Evolutionary conservation across 345 rosid genomes (phyloP).

Genomic region (Brassica rapa): DNA sequence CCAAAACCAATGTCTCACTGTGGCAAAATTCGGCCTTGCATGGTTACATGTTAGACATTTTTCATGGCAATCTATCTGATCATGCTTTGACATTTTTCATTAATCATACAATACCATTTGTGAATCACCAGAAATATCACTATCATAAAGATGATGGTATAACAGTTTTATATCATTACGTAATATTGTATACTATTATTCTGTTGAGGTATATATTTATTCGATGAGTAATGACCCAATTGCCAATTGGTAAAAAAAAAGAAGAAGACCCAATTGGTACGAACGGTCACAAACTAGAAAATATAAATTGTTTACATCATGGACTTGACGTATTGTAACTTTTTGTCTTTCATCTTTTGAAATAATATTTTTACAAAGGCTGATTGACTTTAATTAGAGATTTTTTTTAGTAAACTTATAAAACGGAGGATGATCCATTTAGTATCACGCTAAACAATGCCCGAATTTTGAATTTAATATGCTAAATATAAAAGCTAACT

Average conservation of each 20-base stretch:
- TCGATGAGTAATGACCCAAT: not conserved
- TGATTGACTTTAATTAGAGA: not conserved
- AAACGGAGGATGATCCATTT: not conserved
- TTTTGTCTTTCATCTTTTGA: not conserved
- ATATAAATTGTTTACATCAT: not conserved
- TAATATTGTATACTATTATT: not conserved
- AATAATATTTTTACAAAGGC: not conserved
- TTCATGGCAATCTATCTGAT: not conserved
- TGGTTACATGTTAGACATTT: not conserved
- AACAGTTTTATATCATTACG: not conserved
- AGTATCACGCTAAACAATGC: not conserved
- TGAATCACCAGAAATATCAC: not conserved
- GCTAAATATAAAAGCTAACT: too few relatives aligned
- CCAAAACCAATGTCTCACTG: too few relatives aligned
- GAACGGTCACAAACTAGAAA: conserved; percentile 2
- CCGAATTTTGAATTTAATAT: not conserved
- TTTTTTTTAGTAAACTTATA: not conserved
- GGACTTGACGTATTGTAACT: not conserved
- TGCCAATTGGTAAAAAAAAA: too few relatives aligned
- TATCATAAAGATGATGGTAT: conserved; percentile 25
- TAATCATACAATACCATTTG: not conserved
- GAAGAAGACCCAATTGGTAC: not conserved
- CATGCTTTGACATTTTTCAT: conserved; percentile 13
- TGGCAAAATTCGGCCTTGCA: too few relatives aligned
- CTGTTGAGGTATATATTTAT: conserved; percentile 1